Base-by-base conservation (phyloP, 768 basidiomycete species). In the Floccularia luteovirens region DNA sequence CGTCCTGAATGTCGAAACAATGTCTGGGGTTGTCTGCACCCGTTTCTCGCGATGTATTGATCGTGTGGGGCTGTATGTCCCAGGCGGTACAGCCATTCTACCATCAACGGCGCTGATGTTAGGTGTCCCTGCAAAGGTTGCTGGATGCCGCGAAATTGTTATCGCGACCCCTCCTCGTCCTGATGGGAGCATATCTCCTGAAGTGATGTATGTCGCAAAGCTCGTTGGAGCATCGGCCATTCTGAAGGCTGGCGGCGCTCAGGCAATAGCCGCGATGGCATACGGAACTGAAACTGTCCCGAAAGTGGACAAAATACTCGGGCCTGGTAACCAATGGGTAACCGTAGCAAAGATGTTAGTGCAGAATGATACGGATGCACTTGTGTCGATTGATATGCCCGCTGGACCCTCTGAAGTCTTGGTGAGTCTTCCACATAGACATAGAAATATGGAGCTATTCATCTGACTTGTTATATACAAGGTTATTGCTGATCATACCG, bases 281-380 rank as follows among this genome's bases (percentile, higher is more conserved):
- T 98, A 97, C 57, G 96, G 96, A 14, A 99, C 96, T 4, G 72
- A 88, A 57, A 85, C 85, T 3, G 90, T 93, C 4, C 90, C 92
- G 12, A 98, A 99, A 63, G 94, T 97, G 19, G 96, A 99, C 71
- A 99, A 99, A 67, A 92, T 99, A 51, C 94, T 98, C 55, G 96
- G 96, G 6, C 96, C 96, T 4, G 96, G 96, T 19, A 99, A 99
- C 58, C 96, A 98, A 59, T 99, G 93, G 91, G 96, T 99, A 17
- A 99, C 94, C 1, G 96, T 96, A 1, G 96, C 94, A 38, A 99
- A 99, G 67, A 97, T 99, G 96, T 63, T 94, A 39, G 94, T 99
- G 19, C 93, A 97, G 58, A 99, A 98, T 60, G 96, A 99, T 56
- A 93, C 93, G 10, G 88, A 93, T 52, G 94, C 96, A 6, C 61